phyloP scores from a whole-genome alignment of 192 early-diverging fungal genomes.

The Spinellus fusiger region DNA sequence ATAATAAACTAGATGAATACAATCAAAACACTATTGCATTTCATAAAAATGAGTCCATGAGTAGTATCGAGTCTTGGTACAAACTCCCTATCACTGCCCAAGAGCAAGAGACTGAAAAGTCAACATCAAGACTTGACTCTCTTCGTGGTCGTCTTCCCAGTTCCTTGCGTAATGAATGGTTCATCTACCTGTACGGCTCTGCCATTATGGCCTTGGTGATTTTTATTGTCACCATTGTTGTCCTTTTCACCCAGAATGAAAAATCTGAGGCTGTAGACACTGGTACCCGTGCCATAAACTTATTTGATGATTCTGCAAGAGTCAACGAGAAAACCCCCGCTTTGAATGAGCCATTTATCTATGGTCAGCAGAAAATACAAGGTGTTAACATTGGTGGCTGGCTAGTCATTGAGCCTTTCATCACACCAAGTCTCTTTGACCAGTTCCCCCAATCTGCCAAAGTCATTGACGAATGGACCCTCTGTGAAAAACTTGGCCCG shows the following conservation, averaged over 20 bases:
- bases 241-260: neutral
- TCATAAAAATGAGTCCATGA: too few relatives aligned
- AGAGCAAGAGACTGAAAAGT: too few relatives aligned
- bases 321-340: conserved; percentile 36
- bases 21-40: too few relatives aligned
- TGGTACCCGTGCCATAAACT: neutral
- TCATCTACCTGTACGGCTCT: too few relatives aligned
- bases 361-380: conserved; percentile 38
- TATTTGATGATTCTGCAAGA: conserved; percentile 16
- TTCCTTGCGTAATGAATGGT: too few relatives aligned
- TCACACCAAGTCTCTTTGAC: conserved; percentile 45
- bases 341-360: conserved; percentile 35
- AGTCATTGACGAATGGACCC: conserved; percentile 59
- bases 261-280: neutral
- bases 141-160: too few relatives aligned
- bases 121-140: too few relatives aligned
- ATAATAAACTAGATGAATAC: too few relatives aligned
- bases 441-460: conserved; percentile 19
- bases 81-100: too few relatives aligned
- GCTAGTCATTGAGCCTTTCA: conserved; percentile 59
- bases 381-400: conserved; percentile 71
- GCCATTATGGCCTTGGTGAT: neutral
- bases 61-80: too few relatives aligned
- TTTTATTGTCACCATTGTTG: neutral
- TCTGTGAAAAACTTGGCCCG: conserved; percentile 52